Base-by-base conservation (phyloP, 495 filamentous ascomycete genomes). In the Amorphotheca resinae region DNA sequence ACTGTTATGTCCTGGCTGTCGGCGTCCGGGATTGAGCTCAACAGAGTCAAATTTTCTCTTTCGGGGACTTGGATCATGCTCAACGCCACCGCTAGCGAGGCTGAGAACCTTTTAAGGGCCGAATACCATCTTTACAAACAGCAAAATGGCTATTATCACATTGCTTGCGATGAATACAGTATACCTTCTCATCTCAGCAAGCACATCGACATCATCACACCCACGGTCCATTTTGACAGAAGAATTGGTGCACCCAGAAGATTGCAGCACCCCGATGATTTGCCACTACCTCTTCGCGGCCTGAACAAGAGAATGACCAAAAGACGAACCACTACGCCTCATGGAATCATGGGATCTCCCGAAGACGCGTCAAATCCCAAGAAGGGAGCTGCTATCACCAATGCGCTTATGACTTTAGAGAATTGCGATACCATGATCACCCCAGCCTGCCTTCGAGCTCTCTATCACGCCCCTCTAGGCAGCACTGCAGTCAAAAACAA, bases 51-150 rank as follows among this genome's bases (percentile, higher is more conserved):
- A 4, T 67, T 65, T 34, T 72, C 72, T 0, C 57, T 64, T 22
- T 70, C 68, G 20, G 52, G 59, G 14, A 61, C 56, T 41, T 70
- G 65, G 54, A 50, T 76, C 20, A 52, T 66, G 5, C 74, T 79
- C 44, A 64, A 76, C 46, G 70, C 69, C 11, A 68, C 60, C 1
- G 52, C 62, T 12, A 53, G 62, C 22, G 74, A 80, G 46, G 66
- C 66, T 0, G 76, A 82, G 48, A 55, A 52, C 6, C 63, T 82
- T 1, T 67, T 82, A 38, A 60, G 68, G 43, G 72, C 77, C 2
- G 61, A 76, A 44, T 82, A 79, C 50, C 69, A 73, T 45, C 44
- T 71, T 32, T 77, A 78, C 53, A 59, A 70, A 44, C 72, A 80
- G 46, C 62, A 57, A 30, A 62, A 59, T 11, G 63, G 66, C 20